Evolutionary conservation across 352 stramenopile genomes (phyloP), one percentile per base, ranked within the genome.

Genomic region (Sclerospora graminicola): DNA sequence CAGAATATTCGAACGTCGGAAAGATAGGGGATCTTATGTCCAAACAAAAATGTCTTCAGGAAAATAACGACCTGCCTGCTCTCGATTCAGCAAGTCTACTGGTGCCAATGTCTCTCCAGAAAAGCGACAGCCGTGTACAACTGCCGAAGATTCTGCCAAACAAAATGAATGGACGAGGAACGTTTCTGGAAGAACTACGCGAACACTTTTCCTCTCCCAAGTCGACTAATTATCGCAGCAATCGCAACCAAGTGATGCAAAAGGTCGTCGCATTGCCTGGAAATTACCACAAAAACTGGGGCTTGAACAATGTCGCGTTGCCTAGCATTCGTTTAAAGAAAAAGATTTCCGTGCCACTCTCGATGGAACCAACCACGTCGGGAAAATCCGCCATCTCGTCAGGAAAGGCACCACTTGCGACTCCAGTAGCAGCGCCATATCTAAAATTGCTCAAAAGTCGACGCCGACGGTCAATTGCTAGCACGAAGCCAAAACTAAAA

Each of bases 381-480:
- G 13, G 44, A 41, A 10, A 56, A 39, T 41, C 14, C 47, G 21
- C 21, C 47, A 19, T 62, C 9, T 11, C 32, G 10, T 8, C 47
- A 23, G 26, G 20, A 11, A 54, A 45, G 18, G 30, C 30, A 20
- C 18, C 44, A 8, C 32, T 20, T 26, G 3, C 6, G 21, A 26
- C 21, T 26, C 21, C 21, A 6, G 21, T 26, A 26, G 21, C 21
- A 26, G 21, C 21, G 6, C 21, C 21, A 40, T 89, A 89, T 32
- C 57, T 87, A 8, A 80, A 80, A 53, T 71, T 83, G 40, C 74
- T 86, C 50, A 89, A 87, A 62, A 73, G 77, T 38, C 65, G 78
- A 54, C 50, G 47, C 19, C 54, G 60, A 39, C 31, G 23, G 15
- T 37, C 14, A 24, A 51, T 10, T n/a, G 27, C 32, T 16, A 57